phyloP scores from a whole-genome alignment of 2,329 filamentous ascomycete genomes.

The Myriosclerotinia curreyana region DNA sequence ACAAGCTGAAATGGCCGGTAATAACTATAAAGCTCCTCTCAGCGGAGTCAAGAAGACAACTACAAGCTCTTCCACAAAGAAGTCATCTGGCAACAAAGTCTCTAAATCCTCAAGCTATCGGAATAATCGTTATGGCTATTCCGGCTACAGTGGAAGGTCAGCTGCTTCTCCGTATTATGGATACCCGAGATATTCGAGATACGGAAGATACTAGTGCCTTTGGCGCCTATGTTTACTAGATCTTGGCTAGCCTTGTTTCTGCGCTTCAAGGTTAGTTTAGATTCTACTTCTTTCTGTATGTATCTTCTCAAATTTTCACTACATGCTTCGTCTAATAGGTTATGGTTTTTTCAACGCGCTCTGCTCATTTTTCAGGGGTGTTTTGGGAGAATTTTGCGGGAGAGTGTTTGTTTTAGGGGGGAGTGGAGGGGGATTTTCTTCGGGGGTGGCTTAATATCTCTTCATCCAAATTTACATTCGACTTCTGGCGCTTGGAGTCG shows the following conservation, averaged over 20 bases:
- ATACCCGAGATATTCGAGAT: background rate
- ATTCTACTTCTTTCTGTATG: background rate
- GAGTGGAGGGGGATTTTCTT: rapidly evolving
- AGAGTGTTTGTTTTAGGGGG: background rate
- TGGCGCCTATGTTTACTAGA: background rate
- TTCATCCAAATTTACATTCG: no score
- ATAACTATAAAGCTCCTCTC: conserved; percentile 1
- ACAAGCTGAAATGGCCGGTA: background rate
- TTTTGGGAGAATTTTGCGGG: no score
- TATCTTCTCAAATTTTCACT: rapidly evolving
- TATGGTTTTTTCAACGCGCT: background rate
- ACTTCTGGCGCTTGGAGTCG: background rate
- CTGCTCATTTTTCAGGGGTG: background rate
- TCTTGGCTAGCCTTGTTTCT: background rate
- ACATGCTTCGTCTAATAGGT: background rate
- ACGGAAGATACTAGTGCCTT: background rate
- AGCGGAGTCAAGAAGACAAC: background rate
- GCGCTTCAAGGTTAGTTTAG: no score
- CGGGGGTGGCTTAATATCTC: no score
- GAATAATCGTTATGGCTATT: background rate
- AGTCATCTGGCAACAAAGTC: background rate
- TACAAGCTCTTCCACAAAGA: background rate
- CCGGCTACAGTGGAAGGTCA: background rate
- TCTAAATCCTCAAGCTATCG: background rate
- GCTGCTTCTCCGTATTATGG: background rate